A percentile compares a stretch with the other conserved stretches of the same genome.
Evolutionary conservation across 1,139 yeast species (phyloP).

Genomic region (Saccharomyces pastorianus): DNA sequence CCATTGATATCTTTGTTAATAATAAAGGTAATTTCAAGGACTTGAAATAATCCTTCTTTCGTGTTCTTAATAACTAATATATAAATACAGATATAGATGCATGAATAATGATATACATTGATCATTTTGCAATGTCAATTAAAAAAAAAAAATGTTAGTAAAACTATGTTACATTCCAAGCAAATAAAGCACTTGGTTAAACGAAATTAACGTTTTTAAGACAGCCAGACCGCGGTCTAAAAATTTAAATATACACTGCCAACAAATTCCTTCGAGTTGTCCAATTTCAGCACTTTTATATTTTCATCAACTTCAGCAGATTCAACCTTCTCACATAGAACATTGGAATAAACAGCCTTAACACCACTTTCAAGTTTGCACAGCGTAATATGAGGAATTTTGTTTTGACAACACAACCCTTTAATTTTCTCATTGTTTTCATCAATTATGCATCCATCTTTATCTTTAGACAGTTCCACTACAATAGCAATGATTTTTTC

Average conservation of each 20-base stretch:
- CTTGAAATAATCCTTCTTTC: conserved; percentile 2
- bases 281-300: conserved; percentile 18
- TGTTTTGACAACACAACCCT: conserved; percentile 37
- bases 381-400: conserved; percentile 63
- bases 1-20: conserved; percentile 77
- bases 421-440: conserved; percentile 19
- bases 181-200: too few species aligned
- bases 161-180: neutral
- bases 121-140: conserved; percentile 2
- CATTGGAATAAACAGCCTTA: conserved; percentile 46
- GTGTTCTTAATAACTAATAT: neutral
- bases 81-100: conserved; percentile 6
- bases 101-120: conserved; percentile 16
- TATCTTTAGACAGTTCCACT: conserved; percentile 35
- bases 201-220: too few species aligned
- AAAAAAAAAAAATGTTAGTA: neutral
- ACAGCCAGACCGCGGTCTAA: conserved; percentile 1
- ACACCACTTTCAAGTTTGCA: conserved; percentile 48
- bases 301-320: conserved; percentile 7
- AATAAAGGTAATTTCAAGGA: conserved; percentile 56
- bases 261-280: conserved; percentile 10
- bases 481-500: conserved; percentile 48
- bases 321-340: conserved; percentile 25
- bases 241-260: conserved; percentile 21
- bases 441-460: conserved; percentile 22